A percentile compares a stretch with the other conserved stretches of the same genome.
These are phyloP conservation scores for Didymosphaeria variabile DNA, from an alignment of 2,329 filamentous ascomycete genomes.

Conservation along the genomic window DNA sequence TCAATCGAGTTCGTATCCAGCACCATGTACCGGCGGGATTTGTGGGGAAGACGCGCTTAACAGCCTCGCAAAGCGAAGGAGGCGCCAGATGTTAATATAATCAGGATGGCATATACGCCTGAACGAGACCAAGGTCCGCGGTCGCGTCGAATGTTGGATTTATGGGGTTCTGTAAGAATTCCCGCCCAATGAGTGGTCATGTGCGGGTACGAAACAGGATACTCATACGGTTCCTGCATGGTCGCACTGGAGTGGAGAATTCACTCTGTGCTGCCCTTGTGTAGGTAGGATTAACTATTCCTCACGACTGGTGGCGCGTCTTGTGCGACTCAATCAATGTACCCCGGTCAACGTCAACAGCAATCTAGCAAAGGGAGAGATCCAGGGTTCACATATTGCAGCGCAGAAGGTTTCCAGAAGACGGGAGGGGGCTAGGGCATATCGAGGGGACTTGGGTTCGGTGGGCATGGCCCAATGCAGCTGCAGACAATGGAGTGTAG, in stretches of 20 bases:
- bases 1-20: conserved; percentile 7
- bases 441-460: conserved; percentile 19
- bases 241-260: conserved; percentile 13
- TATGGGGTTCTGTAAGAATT: neutral
- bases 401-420: conserved; percentile 31
- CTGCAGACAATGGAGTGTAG: neutral
- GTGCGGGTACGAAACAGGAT: neutral
- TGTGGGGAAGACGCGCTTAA: conserved; percentile 9
- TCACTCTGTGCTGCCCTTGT: conserved; percentile 7
- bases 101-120: conserved; percentile 22
- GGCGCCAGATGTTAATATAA: conserved; percentile 21
- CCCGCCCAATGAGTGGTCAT: neutral
- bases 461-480: neutral
- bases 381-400: conserved; percentile 36
- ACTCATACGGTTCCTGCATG: conserved; percentile 18
- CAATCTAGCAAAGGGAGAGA: conserved; percentile 36
- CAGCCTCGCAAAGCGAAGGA: conserved; percentile 21
- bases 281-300: neutral
- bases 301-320: conserved; percentile 31
- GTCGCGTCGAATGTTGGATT: conserved; percentile 7
- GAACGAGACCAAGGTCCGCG: conserved; percentile 21
- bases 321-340: conserved; percentile 46
- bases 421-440: conserved; percentile 22
- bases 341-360: conserved; percentile 39
- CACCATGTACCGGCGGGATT: conserved; percentile 8